phyloP scores from a whole-genome alignment of 1,139 yeast species.

The Taphrina confusa region DNA sequence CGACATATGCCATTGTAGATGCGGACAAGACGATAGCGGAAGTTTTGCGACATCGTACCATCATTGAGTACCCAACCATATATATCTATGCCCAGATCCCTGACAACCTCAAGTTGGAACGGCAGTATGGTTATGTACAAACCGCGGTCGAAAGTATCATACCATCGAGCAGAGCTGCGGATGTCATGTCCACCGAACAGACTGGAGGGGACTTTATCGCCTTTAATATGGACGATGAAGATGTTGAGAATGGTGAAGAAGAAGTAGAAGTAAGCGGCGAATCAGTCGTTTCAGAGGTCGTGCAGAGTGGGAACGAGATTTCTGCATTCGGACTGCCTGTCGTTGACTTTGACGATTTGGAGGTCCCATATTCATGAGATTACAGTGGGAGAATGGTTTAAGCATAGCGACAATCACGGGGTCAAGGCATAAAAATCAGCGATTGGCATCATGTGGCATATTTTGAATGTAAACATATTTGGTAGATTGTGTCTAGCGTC shows the following conservation, averaged over 20 bases:
- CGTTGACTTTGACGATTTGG: constrained; percentile 24
- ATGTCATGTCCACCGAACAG: too few species aligned
- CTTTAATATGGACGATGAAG: constrained; percentile 11
- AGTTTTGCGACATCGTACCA: constrained; percentile 26
- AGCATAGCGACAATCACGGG: constrained; percentile 1
- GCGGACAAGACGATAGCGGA: constrained; percentile 1
- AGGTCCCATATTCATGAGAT: constrained; percentile 5
- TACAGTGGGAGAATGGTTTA: neutral
- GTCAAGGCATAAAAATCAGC: too few species aligned
- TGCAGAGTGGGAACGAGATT: neutral
- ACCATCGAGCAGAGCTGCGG: too few species aligned
- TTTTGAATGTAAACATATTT: too few species aligned
- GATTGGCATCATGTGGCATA: too few species aligned
- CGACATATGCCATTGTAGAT: constrained; percentile 7
- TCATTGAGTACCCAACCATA: constrained; percentile 32
- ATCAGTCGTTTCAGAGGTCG: neutral
- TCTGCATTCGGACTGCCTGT: constrained; percentile 16
- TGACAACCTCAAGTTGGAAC: constrained; percentile 1
- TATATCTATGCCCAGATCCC: constrained; percentile 4
- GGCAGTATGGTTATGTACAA: constrained; percentile 2
- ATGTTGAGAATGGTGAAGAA: neutral
- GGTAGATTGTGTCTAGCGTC: too few species aligned
- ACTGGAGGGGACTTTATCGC: constrained; percentile 25
- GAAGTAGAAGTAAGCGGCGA: neutral
- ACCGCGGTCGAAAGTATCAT: neutral